Evolutionary conservation across 2,329 filamentous ascomycete genomes (phyloP).

Genomic region (Pleoardoris graminearum): DNA sequence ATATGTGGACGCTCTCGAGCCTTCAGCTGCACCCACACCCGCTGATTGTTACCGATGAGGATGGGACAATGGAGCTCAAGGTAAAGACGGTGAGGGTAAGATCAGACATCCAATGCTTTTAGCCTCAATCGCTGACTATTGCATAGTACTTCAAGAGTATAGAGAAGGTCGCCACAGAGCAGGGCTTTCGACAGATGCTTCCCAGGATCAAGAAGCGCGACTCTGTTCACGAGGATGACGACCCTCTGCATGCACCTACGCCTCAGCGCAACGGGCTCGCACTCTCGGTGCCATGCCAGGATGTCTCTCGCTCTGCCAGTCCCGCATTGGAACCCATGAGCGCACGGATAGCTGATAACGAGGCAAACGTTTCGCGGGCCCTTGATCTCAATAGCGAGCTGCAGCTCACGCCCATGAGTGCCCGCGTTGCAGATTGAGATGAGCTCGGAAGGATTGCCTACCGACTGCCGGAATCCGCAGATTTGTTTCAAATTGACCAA

Average conservation of each 20-base stretch:
- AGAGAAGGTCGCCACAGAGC: constrained; percentile 50
- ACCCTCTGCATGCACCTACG: constrained; percentile 1
- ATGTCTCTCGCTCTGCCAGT: constrained; percentile 38
- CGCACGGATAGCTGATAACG: constrained; percentile 34
- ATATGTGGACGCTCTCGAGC: constrained; percentile 87
- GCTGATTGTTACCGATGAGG: constrained; percentile 82
- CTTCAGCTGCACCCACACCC: constrained; percentile 80
- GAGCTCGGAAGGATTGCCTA: neutral
- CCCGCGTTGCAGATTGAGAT: constrained; percentile 27
- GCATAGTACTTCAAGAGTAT: constrained; percentile 55
- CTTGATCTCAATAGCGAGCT: constrained; percentile 28
- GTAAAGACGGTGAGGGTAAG: constrained; percentile 49
- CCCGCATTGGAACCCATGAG: constrained; percentile 42
- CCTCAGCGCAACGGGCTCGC: constrained; percentile 28
- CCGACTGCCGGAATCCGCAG: constrained; percentile 3
- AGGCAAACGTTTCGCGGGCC: constrained; percentile 24
- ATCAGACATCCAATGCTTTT: neutral
- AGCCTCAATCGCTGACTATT: constrained; percentile 12
- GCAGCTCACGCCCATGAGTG: constrained; percentile 37
- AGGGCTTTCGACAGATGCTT: constrained; percentile 52
- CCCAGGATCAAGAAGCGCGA: constrained; percentile 40
- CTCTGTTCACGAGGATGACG: constrained; percentile 35
- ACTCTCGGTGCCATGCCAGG: constrained; percentile 35
- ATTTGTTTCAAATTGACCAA: neutral
- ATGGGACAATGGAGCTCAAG: constrained; percentile 57